Conservation (phyloP, 2,329 filamentous ascomycete genomes). For the Ceratocystis variospora region DNA sequence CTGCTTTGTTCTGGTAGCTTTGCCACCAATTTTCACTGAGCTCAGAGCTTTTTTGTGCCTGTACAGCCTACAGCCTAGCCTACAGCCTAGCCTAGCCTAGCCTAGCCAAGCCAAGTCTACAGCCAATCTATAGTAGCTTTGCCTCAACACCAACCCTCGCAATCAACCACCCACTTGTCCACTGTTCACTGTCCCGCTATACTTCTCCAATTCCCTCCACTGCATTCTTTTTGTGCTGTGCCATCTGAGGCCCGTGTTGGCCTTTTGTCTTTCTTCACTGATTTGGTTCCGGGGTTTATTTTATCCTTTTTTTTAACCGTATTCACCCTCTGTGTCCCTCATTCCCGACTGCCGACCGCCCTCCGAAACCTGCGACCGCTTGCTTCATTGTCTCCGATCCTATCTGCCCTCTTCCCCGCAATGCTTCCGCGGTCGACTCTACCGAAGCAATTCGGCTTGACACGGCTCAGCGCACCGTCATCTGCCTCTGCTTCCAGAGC, state of each 20-base stretch:
- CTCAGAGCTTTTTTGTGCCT: neutral
- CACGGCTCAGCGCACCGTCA: slow-evolving; percentile 11
- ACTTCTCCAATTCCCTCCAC: neutral
- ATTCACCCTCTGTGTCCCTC: neutral
- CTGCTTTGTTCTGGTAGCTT: neutral
- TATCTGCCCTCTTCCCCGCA: neutral
- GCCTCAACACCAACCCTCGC: too few species aligned
- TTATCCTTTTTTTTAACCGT: neutral
- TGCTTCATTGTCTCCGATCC: neutral
- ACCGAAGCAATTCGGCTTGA: slow-evolving; percentile 12
- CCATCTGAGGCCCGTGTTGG: slow-evolving; percentile 1
- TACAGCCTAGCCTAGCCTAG: neutral
- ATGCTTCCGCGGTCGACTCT: slow-evolving; percentile 19
- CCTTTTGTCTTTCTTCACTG: neutral
- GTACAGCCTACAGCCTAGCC: neutral
- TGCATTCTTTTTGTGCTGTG: neutral
- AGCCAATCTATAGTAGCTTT: too few species aligned
- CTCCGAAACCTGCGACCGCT: neutral
- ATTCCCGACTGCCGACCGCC: neutral
- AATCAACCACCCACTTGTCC: neutral
- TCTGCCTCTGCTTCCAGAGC: slow-evolving; percentile 2
- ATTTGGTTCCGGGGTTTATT: neutral
- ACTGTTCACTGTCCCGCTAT: neutral
- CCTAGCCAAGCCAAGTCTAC: too few species aligned
- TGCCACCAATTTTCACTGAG: neutral